These are phyloP conservation scores for Phlyctochytrium bullatum DNA, from an alignment of 192 early-diverging fungal genomes.

Conservation along the genomic window DNA sequence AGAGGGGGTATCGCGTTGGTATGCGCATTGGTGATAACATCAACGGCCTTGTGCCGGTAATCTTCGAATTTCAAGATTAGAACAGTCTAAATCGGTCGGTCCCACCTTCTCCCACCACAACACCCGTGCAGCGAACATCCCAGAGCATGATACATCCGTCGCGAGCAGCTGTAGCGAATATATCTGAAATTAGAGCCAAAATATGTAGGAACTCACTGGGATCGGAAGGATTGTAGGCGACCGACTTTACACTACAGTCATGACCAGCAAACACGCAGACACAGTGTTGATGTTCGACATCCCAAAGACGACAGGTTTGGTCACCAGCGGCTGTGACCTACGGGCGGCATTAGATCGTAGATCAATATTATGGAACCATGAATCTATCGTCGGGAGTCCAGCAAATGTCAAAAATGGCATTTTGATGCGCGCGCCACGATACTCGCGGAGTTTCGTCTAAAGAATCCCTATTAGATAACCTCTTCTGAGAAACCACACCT, in stretches of 20 bases:
- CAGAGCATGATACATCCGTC: conserved; percentile 74
- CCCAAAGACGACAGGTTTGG: conserved; percentile 69
- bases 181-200: conserved; percentile 30
- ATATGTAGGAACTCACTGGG: conserved; percentile 48
- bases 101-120: conserved; percentile 32
- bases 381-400: conserved; percentile 70
- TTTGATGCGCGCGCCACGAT: conserved; percentile 65
- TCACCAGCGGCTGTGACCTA: conserved; percentile 77
- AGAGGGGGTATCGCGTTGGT: conserved; percentile 1
- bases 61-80: conserved; percentile 6
- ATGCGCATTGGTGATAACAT: conserved; percentile 50
- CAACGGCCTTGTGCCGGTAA: conserved; percentile 36
- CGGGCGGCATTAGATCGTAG: neutral
- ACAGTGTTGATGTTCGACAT: conserved; percentile 59
- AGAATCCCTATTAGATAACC: neutral
- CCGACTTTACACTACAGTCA: conserved; percentile 65
- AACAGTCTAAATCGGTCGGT: neutral
- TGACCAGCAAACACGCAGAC: conserved; percentile 65
- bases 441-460: neutral
- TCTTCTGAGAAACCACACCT: neutral
- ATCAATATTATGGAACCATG: conserved; percentile 45
- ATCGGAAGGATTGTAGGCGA: conserved; percentile 57
- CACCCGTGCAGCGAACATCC: conserved; percentile 67
- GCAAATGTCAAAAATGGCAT: conserved; percentile 77
- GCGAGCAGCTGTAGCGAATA: conserved; percentile 68